Conservation (phyloP, 2,329 filamentous ascomycete genomes). For the Exserohilum rostratum region DNA sequence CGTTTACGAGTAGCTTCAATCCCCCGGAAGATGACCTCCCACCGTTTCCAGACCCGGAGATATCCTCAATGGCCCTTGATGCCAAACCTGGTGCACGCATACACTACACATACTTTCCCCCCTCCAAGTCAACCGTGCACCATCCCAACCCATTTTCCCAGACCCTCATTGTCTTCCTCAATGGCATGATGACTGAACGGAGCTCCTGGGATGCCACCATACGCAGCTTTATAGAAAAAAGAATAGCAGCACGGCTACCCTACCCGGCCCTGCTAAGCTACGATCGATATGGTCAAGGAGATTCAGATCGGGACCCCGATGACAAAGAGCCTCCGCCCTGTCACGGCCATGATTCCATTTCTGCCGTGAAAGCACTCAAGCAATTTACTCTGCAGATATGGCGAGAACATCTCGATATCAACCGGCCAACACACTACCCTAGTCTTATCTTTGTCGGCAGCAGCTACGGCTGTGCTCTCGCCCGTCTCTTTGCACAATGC, state of each 20-base stretch:
- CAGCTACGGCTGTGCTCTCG: slow-evolving; percentile 60
- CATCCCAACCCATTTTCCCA: slow-evolving; percentile 43
- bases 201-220: slow-evolving; percentile 49
- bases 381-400: slow-evolving; percentile 53
- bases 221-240: slow-evolving; percentile 34
- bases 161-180: slow-evolving; percentile 53
- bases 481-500: slow-evolving; percentile 58
- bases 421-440: slow-evolving; percentile 41
- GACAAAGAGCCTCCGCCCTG: slow-evolving; percentile 40
- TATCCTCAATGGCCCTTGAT: slow-evolving; percentile 36
- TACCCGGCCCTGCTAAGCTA: slow-evolving; percentile 59
- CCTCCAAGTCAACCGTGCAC: slow-evolving; percentile 29
- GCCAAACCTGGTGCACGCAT: slow-evolving; percentile 37
- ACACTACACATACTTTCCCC: slow-evolving; percentile 45
- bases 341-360: slow-evolving; percentile 57
- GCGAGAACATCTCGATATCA: slow-evolving; percentile 39
- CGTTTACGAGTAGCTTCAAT: slow-evolving; percentile 22
- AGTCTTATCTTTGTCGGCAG: slow-evolving; percentile 57
- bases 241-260: slow-evolving; percentile 27
- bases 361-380: slow-evolving; percentile 54
- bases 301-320: slow-evolving; percentile 54
- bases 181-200: slow-evolving; percentile 52
- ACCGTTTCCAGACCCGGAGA: slow-evolving; percentile 39
- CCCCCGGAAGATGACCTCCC: slow-evolving; percentile 38
- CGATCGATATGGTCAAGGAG: slow-evolving; percentile 65